Base-by-base conservation (phyloP, 2,329 filamentous ascomycete species). In the Phaeosphaeria sp. region DNA sequence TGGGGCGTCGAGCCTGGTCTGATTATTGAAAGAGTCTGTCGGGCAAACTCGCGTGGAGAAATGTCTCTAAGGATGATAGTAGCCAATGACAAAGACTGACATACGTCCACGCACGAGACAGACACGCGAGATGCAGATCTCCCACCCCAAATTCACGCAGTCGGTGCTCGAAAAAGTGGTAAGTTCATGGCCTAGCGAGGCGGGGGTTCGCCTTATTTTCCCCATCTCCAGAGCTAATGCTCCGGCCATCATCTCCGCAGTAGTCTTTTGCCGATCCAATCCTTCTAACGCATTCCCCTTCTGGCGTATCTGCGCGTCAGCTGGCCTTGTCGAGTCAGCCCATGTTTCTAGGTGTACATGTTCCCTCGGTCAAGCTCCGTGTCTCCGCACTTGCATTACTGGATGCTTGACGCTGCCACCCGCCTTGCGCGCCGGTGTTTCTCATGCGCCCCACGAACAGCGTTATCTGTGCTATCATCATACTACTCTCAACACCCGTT, bases 251-350 rank as follows among this genome's bases (percentile, higher is more conserved):
- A 33, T 52, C 55, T 17, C 55, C 55, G 48, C 55, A 52, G 22
- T 54, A 33, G 39, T 21, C 20, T 23, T 23, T 46, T 39, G 55
- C 41, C 47, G 50, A 58, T 54, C 42, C 27, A 51, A 54, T 43
- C 46, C 46, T 47, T 27, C 20, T 17, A 42, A 23, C 33, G 30
- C 9, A 54, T 20, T 22, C 55, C n/a, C 11, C 30, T 50, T 41
- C 18, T 58, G 51, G 51, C 13, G 25, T 43, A 30, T 54, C 50
- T 49, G 58, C 54, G 36, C 50, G 58, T 60, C 54, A 60, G 58
- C 58, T 54, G 54, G 33, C n/a, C 51, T 33, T 21, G 6, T 20
- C 53, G 47, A 46, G 41, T 50, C 53, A 27, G 36, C 44, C 36
- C 54, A 54, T 41, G 15, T n/a, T 27, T 10, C 42, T 36, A 46